These are phyloP conservation scores for Chaetoceros muelleri DNA, from an alignment of 108 stramenopile genomes.

Conservation along the genomic window DNA sequence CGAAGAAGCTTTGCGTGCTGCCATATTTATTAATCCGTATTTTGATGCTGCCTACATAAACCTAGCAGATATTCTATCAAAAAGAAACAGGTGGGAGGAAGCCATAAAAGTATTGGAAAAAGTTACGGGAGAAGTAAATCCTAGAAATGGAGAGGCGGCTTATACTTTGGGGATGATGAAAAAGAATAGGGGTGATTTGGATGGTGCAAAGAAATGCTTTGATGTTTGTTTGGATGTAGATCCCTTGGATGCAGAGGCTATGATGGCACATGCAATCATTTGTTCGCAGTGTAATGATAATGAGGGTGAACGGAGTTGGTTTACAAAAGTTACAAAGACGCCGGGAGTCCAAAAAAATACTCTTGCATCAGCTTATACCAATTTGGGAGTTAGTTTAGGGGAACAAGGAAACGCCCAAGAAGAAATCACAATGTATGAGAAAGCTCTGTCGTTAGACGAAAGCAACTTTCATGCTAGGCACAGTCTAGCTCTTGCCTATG, in stretches of 20 bases:
- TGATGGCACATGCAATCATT: slow-evolving; percentile 16
- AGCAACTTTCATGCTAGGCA: slow-evolving; percentile 18
- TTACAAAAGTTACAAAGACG: slow-evolving; percentile 14
- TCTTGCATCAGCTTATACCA: slow-evolving; percentile 24
- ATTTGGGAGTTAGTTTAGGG: slow-evolving; percentile 34
- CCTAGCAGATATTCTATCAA: slow-evolving; percentile 14
- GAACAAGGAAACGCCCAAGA: slow-evolving; percentile 15
- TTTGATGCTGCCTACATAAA: slow-evolving; percentile 30
- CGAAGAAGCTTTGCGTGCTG: slow-evolving; percentile 26
- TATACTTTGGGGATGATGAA: slow-evolving; percentile 25
- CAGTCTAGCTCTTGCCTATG: slow-evolving; percentile 29
- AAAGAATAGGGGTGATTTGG: slow-evolving; percentile 12
- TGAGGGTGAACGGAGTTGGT: slow-evolving; percentile 14
- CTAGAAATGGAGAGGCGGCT: slow-evolving; percentile 20
- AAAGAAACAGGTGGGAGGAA: slow-evolving; percentile 11
- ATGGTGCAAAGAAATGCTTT: slow-evolving; percentile 21
- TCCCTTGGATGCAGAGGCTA: slow-evolving; percentile 27
- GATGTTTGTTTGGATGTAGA: slow-evolving; percentile 23
- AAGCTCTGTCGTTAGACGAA: slow-evolving; percentile 15
- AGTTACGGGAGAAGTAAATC: slow-evolving; percentile 30
- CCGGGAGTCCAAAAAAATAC: slow-evolving; percentile 18
- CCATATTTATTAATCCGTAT: slow-evolving; percentile 31
- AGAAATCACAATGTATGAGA: slow-evolving; percentile 29
- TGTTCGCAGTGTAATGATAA: slow-evolving; percentile 6
- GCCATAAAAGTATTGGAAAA: slow-evolving; percentile 32